These are phyloP conservation scores for Auriscalpium orientale DNA, from an alignment of 768 basidiomycete species.

Conservation along the genomic window DNA sequence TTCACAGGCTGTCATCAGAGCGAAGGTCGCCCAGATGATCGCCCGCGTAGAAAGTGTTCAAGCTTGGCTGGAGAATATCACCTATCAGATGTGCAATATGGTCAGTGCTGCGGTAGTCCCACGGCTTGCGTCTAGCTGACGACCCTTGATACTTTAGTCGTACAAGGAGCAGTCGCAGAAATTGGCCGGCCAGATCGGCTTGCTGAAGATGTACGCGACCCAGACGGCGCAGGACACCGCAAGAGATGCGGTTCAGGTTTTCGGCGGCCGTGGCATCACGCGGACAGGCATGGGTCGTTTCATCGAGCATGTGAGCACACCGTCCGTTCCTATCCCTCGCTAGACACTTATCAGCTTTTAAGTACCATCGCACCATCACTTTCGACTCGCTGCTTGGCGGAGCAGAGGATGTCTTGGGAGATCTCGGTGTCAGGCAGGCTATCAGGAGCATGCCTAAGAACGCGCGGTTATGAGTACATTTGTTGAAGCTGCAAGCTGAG, in stretches of 20 bases:
- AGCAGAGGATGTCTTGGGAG: constrained; percentile 72
- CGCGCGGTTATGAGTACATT: constrained; percentile 3
- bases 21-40: constrained; percentile 87
- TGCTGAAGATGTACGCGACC: constrained; percentile 76
- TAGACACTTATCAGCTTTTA: constrained; percentile 1
- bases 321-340: background rate
- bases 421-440: constrained; percentile 72
- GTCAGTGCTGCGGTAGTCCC: constrained; percentile 21
- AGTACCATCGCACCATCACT: constrained; percentile 36
- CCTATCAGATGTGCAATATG: constrained; percentile 87
- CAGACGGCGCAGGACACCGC: constrained; percentile 73
- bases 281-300: constrained; percentile 71
- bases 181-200: constrained; percentile 73
- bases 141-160: constrained; percentile 29
- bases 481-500: background rate
- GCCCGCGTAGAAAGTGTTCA: constrained; percentile 75
- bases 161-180: constrained; percentile 68
- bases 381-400: constrained; percentile 37
- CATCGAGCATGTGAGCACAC: constrained; percentile 57
- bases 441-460: constrained; percentile 53
- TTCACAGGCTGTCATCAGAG: constrained; percentile 79
- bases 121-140: constrained; percentile 1
- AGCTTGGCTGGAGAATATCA: constrained; percentile 81
- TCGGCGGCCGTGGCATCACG: constrained; percentile 82
- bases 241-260: constrained; percentile 78